phyloP scores from a whole-genome alignment of 1,139 yeast species.

The Sugiyamaella japonica region DNA sequence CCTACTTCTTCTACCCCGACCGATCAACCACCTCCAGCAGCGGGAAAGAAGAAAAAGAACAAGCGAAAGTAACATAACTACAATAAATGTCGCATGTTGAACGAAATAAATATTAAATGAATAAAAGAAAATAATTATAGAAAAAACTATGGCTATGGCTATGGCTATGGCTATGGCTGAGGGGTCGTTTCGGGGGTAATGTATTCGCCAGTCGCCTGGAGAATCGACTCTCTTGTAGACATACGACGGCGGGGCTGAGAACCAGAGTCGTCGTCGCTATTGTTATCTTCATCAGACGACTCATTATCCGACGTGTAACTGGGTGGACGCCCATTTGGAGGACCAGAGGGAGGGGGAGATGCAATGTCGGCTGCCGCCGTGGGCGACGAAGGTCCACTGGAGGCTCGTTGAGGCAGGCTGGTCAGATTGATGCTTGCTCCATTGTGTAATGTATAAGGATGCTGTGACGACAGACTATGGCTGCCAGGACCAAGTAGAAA shows the following conservation, averaged over 20 bases:
- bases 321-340: conserved; percentile 30
- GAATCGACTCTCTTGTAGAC: conserved; percentile 15
- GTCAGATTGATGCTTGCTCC: conserved; percentile 26
- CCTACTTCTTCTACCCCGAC: conserved; percentile 7
- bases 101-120: neutral
- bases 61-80: conserved; percentile 25
- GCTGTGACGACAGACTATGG: neutral
- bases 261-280: neutral
- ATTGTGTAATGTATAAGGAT: conserved; percentile 16
- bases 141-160: too few species aligned
- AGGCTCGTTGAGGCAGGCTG: conserved; percentile 16
- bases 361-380: conserved; percentile 1
- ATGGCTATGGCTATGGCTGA: too few species aligned
- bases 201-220: conserved; percentile 12
- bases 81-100: too few species aligned
- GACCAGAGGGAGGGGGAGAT: conserved; percentile 3
- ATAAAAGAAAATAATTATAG: neutral
- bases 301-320: conserved; percentile 32
- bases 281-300: conserved; percentile 19
- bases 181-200: conserved; percentile 6
- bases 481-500: neutral
- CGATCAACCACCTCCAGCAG: conserved; percentile 7
- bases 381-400: conserved; percentile 10
- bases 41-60: conserved; percentile 30
- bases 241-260: conserved; percentile 3